Evolutionary conservation across 2,329 filamentous ascomycete species (phyloP), one percentile per base, ranked within the genome.

Genomic region (Fusarium incarnatum): DNA sequence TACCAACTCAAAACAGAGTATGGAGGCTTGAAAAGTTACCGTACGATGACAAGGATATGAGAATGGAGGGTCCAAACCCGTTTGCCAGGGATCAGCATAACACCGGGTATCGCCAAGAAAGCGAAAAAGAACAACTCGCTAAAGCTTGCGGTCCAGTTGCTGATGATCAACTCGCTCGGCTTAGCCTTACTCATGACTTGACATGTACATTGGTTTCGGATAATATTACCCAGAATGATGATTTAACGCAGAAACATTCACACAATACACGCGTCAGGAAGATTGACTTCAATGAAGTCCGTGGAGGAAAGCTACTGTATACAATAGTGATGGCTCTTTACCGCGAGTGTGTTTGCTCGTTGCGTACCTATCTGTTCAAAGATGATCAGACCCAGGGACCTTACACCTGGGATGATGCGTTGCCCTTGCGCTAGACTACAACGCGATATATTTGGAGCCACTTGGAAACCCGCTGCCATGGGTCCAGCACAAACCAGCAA

Each of bases 91-190:
- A 70, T 73, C 55, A 67, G 41, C 57, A 66, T 54, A 55, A 56
- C 54, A 61, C 56, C 65, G 53, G 67, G 63, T 67, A 63, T 68
- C 61, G 60, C 71, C 70, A 75, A 73, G 71, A 73, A 75, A 75
- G 71, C 64, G 64, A 72, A 74, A 75, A 74, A 70, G 73, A 75
- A 75, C 71, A 64, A 74, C 62, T 75, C 63, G 65, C 62, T 64
- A 65, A 67, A 73, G 56, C 61, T 37, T 37, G 61, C 65, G 50
- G 56, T 52, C 63, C 60, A 49, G 54, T 45, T 67, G n/a, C 55
- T 56, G 60, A 56, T 37, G 42, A 71, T 70, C 53, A 64, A 55
- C 32, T 54, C 67, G 37, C 45, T 56, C 18, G 18, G 49, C 12
- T 37, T 48, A 41, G 50, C 32, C 60, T 42, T 52, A 13, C 30